Base-by-base conservation (phyloP, 345 rosid genomes). In the Camelina hispida region DNA sequence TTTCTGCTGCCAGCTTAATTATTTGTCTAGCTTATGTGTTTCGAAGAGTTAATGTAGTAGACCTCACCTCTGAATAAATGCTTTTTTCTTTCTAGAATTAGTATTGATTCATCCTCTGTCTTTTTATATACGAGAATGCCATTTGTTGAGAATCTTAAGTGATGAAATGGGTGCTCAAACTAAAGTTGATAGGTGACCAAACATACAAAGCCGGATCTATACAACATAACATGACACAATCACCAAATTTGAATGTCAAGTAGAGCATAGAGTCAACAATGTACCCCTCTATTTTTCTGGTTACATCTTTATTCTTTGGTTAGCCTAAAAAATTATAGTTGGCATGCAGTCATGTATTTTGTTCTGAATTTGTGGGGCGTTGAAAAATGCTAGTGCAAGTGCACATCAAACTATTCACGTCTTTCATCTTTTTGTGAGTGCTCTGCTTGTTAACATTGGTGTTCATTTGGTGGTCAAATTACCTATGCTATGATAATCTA, bases 341-440 rank as follows among this genome's bases (percentile, higher is more conserved):
- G 51, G 66, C 32, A 40, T 40, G 34, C 2, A 59, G n/a, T 34
- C 23, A 52, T 38, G 10, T 22, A 15, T 12, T 17, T 20, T 53
- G 62, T 54, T 68, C 16, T 68, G 10, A 52, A 22, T 38, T 22
- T 38, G 51, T 23, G 25, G 25, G 17, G 5, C 9, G 28, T 69
- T 42, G 32, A 25, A 55, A 55, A 44, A 28, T 23, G 3, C 25
- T 23, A 34, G 9, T 56, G 44, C 16, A 13, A 30, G 22, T 46
- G n/a, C 46, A 3, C 43, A 28, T 22, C 22, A 30, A 44, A 57
- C 13, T 13, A 44, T 44, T 69, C 46, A 32, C 28, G 40, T 55
- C 54, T 69, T 6, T 42, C 9, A 30, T 30, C n/a, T 46, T 46
- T 47, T 47, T 10, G 20, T 57, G 65, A 69, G 58, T 60, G 60